These are phyloP conservation scores for Arthroderma uncinatum DNA, from an alignment of 2,329 filamentous ascomycete genomes.

Conservation along the genomic window DNA sequence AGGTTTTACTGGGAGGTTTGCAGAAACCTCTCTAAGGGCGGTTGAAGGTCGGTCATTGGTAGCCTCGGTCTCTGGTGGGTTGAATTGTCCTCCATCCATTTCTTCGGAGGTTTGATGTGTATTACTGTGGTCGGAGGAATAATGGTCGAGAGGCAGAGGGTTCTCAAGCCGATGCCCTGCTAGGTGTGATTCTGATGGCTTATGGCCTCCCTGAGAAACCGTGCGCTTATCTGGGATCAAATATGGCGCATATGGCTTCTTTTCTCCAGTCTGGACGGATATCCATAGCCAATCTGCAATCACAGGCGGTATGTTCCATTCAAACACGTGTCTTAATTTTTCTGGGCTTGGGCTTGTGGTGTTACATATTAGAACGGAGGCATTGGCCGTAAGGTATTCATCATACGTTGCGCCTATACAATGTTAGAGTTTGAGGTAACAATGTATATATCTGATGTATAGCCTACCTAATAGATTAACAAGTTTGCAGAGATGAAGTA, in stretches of 20 bases:
- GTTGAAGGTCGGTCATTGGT: conserved; percentile 10
- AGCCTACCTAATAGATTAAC: conserved; percentile 55
- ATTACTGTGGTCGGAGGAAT: neutral
- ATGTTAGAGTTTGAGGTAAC: conserved; percentile 16
- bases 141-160: neutral
- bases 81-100: neutral
- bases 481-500: conserved; percentile 71
- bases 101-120: neutral
- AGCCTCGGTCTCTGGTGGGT: neutral
- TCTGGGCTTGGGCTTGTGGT: conserved; percentile 43
- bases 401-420: conserved; percentile 59
- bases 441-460: neutral
- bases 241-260: conserved; percentile 41
- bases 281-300: conserved; percentile 74
- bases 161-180: neutral
- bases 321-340: conserved; percentile 65
- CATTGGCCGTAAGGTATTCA: conserved; percentile 59
- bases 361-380: conserved; percentile 69
- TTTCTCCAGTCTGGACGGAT: conserved; percentile 50
- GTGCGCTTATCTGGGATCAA: conserved; percentile 21
- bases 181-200: neutral
- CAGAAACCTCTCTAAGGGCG: conserved; percentile 10
- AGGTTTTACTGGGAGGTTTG: conserved; percentile 14
- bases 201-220: neutral
- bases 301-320: conserved; percentile 72